Conservation (phyloP, 2,329 filamentous ascomycete genomes). For the Penicillium paneum region DNA sequence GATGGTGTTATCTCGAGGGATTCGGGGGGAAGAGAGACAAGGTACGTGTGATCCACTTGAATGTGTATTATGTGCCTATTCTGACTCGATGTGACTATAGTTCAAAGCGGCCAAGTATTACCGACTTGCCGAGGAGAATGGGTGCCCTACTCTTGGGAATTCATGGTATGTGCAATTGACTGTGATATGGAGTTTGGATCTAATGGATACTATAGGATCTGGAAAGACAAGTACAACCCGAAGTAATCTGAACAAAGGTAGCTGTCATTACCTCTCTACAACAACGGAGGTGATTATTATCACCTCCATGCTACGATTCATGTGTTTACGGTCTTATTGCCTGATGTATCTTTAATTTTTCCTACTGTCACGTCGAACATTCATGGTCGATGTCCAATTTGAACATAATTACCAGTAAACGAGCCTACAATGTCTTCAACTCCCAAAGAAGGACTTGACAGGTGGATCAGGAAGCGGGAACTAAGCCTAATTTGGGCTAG, state of each 20-base stretch:
- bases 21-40: conserved; percentile 98
- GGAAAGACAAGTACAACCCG: conserved; percentile 89
- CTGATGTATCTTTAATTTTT: background rate
- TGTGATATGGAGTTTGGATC: conserved; percentile 14
- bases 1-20: conserved; percentile 94
- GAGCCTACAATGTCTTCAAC: too few species aligned
- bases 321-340: background rate
- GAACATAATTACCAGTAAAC: too few species aligned
- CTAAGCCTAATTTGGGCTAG: too few species aligned
- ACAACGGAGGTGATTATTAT: background rate
- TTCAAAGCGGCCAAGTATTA: conserved; percentile 77
- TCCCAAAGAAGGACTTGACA: too few species aligned
- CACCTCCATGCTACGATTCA: background rate
- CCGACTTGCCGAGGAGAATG: conserved; percentile 82
- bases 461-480: too few species aligned
- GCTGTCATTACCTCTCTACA: background rate
- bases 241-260: background rate
- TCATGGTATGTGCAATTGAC: conserved; percentile 68
- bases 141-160: conserved; percentile 88
- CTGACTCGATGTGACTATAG: conserved; percentile 20
- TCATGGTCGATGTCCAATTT: background rate
- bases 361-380: background rate
- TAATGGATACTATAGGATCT: conserved; percentile 66
- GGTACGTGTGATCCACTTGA: conserved; percentile 57
- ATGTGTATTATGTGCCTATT: conserved; percentile 3